Evolutionary conservation across 108 stramenopile genomes (phyloP), one percentile per base, ranked within the genome.

Genomic region (Cyclotella atomus): DNA sequence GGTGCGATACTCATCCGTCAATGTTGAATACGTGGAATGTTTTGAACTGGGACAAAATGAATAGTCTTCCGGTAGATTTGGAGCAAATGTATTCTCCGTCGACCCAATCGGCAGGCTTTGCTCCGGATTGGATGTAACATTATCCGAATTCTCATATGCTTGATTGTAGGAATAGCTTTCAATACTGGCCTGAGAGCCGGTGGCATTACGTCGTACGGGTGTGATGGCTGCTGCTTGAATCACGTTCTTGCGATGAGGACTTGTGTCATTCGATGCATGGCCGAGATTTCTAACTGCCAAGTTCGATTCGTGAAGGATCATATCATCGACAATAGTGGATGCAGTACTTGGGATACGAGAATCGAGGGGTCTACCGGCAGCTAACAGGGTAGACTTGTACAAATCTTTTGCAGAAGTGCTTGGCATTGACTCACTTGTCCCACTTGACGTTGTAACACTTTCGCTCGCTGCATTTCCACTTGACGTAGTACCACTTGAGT

Each of bases 1-100:
- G 21, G 41, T 36, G 0, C 47, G 5, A 38, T 49, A 47, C n/a
- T 65, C 64, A 65, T 49, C 64, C 12, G 64, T 65, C 29, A 65
- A 65, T 27, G 64, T 65, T 9, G 46, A 49, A 65, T 29, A 32
- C 5, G 36, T 30, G 27, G 64, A 65, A 28, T 29, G 27, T 16
- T 46, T 65, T 1, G 64, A 65, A 20, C 43, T 44, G 1, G 45
- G 64, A 29, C 64, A 65, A 25, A 65, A 65, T 19, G 45, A 65
- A 38, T 65, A 65, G 8, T 47, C 64, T 49, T 47, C 45, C 10
- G n/a, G 28, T 19, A 65, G 2, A 49, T 32, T 57, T 28, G 28
- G 28, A 10, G 29, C 45, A 49, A 21, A 36, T 28, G 29, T 25
- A 29, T 25, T 17, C 6, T 25, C 38, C 16, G 64, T 36, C 7